Conservation (phyloP, 2,329 filamentous ascomycete genomes). For the Hymenoscyphus linearis region DNA sequence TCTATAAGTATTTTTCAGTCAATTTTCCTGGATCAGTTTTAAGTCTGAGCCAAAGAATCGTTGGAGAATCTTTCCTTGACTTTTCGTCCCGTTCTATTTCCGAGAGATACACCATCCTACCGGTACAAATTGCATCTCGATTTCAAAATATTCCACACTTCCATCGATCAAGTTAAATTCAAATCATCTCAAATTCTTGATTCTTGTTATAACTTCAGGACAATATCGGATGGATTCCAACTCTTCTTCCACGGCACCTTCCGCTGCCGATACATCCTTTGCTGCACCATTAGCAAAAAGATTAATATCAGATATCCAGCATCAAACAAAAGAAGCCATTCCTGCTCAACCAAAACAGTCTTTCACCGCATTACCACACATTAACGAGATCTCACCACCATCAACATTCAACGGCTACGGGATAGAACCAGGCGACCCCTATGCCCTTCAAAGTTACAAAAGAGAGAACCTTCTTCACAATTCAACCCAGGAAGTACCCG, state of each 20-base stretch:
- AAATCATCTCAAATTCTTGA: neutral
- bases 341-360: neutral
- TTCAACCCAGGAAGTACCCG: neutral
- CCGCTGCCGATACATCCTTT: neutral
- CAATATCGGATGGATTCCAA: neutral
- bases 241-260: neutral
- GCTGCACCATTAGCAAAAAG: neutral
- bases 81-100: neutral
- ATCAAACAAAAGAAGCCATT: neutral
- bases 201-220: neutral
- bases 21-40: neutral
- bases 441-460: neutral
- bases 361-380: neutral
- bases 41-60: neutral
- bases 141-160: neutral
- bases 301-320: neutral
- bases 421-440: neutral
- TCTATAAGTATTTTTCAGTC: constrained; percentile 1
- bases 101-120: neutral
- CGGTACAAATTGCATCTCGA: neutral
- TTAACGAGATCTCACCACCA: neutral
- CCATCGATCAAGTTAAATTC: neutral
- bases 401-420: neutral
- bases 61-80: neutral
- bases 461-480: neutral